Conservation (phyloP, 2,329 filamentous ascomycete genomes). For the Cladophialophora exuberans region DNA sequence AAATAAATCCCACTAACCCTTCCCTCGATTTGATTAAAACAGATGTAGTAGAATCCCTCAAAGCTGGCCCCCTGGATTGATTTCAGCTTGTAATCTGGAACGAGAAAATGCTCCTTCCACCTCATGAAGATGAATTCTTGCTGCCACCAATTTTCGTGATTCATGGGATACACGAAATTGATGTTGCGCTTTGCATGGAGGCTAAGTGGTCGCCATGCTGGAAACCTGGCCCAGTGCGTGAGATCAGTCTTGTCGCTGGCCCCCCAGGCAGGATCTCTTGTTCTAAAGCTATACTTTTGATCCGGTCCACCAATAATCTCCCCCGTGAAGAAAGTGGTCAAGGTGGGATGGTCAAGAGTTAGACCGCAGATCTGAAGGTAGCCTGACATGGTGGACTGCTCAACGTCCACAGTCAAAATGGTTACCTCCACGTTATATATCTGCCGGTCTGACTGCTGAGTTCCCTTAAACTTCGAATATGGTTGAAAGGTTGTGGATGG, state of each 20-base stretch:
- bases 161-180: conserved; percentile 32
- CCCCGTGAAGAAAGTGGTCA: conserved; percentile 97
- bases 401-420: conserved; percentile 93
- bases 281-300: conserved; percentile 90
- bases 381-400: conserved; percentile 90
- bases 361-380: conserved; percentile 97
- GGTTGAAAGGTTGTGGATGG: conserved; percentile 84
- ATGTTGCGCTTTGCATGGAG: conserved; percentile 58
- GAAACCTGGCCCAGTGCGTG: conserved; percentile 90
- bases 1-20: conserved; percentile 94
- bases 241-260: conserved; percentile 89
- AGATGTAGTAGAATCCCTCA: conserved; percentile 98
- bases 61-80: conserved; percentile 95
- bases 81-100: conserved; percentile 88
- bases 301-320: conserved; percentile 78
- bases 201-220: conserved; percentile 77
- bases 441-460: conserved; percentile 89
- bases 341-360: conserved; percentile 93
- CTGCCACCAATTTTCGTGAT: conserved; percentile 61
- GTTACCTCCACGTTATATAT: conserved; percentile 96
- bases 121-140: conserved; percentile 95
- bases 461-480: conserved; percentile 86
- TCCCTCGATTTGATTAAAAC: conserved; percentile 90
- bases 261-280: conserved; percentile 86
- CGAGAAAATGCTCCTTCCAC: conserved; percentile 98